These are phyloP conservation scores for Apocynum venetum DNA, from an alignment of 257 asterid genomes.

Conservation along the genomic window DNA sequence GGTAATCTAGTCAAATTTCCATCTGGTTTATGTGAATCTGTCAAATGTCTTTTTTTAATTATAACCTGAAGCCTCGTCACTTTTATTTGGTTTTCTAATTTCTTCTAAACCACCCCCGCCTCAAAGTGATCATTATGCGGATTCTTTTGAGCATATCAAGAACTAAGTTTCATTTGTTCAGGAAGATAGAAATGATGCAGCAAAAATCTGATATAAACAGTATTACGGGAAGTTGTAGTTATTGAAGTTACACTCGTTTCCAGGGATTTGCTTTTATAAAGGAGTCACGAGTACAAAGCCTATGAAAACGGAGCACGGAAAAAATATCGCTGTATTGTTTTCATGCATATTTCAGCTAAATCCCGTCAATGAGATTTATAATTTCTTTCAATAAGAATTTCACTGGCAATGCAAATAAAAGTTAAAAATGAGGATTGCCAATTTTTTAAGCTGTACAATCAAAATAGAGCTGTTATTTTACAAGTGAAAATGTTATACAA, in stretches of 20 bases:
- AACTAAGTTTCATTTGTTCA: neutral
- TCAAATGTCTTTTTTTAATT: neutral
- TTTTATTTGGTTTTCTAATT: neutral
- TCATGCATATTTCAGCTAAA: neutral
- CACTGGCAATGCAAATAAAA: neutral
- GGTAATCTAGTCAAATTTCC: neutral
- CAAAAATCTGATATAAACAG: neutral
- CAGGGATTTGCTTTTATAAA: neutral
- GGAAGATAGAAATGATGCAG: neutral
- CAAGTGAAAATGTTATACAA: neutral
- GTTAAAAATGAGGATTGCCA: neutral
- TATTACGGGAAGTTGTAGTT: neutral
- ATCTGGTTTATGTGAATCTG: neutral
- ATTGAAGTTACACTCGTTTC: neutral
- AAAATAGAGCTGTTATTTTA: neutral
- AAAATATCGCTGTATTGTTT: neutral
- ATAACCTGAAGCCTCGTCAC: neutral
- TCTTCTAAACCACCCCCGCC: neutral
- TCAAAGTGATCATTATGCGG: neutral
- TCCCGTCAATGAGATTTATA: neutral
- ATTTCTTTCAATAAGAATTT: neutral
- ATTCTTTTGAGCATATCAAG: neutral
- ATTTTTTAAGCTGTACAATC: neutral
- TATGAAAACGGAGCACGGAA: neutral
- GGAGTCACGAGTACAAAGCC: no score